Evolutionary conservation across 768 basidiomycete species (phyloP), one percentile per base, ranked within the genome.

Genomic region (Agaricus blazei): DNA sequence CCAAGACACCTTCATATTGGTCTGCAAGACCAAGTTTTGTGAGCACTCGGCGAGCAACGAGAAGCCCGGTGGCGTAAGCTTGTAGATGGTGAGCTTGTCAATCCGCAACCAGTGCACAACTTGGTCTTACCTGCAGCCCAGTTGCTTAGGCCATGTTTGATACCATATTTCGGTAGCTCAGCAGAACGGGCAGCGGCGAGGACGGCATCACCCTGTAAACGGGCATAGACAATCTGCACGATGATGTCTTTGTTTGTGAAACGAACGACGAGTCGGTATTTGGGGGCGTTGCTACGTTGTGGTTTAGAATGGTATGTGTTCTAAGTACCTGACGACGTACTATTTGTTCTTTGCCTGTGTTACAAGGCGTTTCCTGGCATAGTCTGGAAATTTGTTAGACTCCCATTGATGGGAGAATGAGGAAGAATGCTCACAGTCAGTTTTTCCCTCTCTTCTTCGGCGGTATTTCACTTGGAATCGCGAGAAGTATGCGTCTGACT

Each of bases 321-420:
- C 15, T 29, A 9, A 31, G 50, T 31, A 29, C 11, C 31, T 28
- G 9, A 14, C 45, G 3, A 73, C 84, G 34, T 69, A 89, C 88
- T 97, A 98, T 81, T 98, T 98, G 86, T 98, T 98, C 83, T 99
- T 99, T 57, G 97, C 94, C 82, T 99, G 97, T 57, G 91, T 85
- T 62, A 98, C 85, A 53, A 99, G 84, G 63, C 95, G 87, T 79
- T 98, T 97, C 64, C 97, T 91, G 61, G 97, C 97, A 66, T 98
- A 98, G 83, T 98, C 91, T 93, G 61, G 9, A 51, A 37, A 52
- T n/a, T 9, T 51, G 52, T 60, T 58, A 34, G 23, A 63, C 60
- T 43, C 49, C 2, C 38, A 36, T 34, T 19, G n/a, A 3, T 9
- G 34, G 34, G n/a, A 26, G 14, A 43, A 50, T 14, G 14, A 46